Evolutionary conservation across 495 filamentous ascomycete genomes (phyloP).

Genomic region (Cercophora scortea): DNA sequence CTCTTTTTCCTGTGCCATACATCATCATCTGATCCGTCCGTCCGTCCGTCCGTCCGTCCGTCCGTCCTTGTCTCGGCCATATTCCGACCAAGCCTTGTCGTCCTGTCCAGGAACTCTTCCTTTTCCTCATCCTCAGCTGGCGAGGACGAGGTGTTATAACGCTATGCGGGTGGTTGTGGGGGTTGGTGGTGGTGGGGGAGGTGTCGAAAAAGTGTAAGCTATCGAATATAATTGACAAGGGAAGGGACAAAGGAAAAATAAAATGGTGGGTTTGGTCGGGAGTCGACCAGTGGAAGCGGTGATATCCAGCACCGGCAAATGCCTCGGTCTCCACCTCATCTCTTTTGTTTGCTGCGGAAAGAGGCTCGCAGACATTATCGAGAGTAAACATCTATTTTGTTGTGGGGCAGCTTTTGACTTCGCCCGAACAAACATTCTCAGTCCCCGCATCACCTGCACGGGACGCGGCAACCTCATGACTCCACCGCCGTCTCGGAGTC

Average conservation of each 20-base stretch:
- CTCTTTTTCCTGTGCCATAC: too few species aligned
- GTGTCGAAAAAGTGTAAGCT: neutral
- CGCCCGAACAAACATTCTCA: too few species aligned
- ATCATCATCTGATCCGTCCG: too few species aligned
- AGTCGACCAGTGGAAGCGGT: slow-evolving; percentile 5
- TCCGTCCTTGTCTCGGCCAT: too few species aligned
- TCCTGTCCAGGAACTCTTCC: neutral
- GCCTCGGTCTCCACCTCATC: neutral
- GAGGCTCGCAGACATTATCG: neutral
- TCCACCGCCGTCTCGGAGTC: slow-evolving; percentile 36
- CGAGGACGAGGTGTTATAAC: neutral
- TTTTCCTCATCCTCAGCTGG: neutral
- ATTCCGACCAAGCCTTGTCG: too few species aligned
- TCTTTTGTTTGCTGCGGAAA: too few species aligned
- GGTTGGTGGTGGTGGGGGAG: neutral
- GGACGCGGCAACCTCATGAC: slow-evolving; percentile 12
- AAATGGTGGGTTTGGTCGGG: neutral
- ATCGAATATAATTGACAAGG: neutral
- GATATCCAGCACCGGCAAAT: slow-evolving; percentile 14
- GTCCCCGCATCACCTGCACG: too few species aligned
- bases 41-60: too few species aligned
- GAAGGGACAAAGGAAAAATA: slow-evolving; percentile 1
- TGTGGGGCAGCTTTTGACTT: too few species aligned
- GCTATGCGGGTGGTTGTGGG: neutral
- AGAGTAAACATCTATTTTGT: neutral